Evolutionary conservation across 805 yeast species (phyloP).

Genomic region (Yarrowia sp.): DNA sequence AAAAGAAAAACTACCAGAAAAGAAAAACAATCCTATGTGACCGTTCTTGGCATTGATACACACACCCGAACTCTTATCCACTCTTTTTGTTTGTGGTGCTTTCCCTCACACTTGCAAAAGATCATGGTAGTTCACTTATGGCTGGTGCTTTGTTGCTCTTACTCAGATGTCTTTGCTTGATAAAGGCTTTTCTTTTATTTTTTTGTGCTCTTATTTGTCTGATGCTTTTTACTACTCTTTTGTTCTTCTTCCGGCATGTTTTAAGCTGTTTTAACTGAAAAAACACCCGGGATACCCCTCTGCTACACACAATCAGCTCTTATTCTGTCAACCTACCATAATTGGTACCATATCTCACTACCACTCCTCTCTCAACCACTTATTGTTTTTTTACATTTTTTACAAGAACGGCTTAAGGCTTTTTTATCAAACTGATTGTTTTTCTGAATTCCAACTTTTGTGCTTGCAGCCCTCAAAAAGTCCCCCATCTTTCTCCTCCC

Average conservation of each 20-base stretch:
- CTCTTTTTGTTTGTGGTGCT: neutral
- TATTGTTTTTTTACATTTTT: neutral
- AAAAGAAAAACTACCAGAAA: neutral
- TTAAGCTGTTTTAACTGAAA: neutral
- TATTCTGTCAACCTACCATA: neutral
- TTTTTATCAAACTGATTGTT: neutral
- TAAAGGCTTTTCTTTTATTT: neutral
- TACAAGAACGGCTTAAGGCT: neutral
- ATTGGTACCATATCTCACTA: neutral
- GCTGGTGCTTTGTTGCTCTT: conserved; percentile 11
- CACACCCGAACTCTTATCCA: neutral
- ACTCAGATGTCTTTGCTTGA: conserved; percentile 12
- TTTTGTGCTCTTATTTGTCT: neutral
- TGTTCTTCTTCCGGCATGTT: neutral
- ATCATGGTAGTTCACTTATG: neutral
- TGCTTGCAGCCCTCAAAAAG: too few species aligned
- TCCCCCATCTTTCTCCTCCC: too few species aligned
- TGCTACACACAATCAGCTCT: too few species aligned
- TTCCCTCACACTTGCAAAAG: too few species aligned
- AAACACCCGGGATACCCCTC: conserved; percentile 9
- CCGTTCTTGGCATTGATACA: conserved; percentile 1
- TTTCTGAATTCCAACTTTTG: neutral
- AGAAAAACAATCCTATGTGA: neutral
- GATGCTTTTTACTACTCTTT: neutral
- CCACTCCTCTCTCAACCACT: neutral